Base-by-base conservation (phyloP, 2,329 filamentous ascomycete genomes). In the Aureobasidium sp. region DNA sequence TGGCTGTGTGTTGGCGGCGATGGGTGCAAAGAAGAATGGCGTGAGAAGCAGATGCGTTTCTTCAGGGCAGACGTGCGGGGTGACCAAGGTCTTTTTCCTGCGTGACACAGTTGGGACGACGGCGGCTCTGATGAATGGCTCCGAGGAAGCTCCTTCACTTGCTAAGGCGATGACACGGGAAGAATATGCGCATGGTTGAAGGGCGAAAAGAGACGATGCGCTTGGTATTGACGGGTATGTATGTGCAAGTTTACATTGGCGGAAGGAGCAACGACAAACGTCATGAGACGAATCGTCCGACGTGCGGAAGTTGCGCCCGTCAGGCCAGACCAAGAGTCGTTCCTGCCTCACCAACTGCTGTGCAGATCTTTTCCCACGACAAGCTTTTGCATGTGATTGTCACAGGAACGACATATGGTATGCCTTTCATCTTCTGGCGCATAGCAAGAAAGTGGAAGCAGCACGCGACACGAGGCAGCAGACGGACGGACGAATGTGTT, bases 381-480 rank as follows among this genome's bases (percentile, higher is more conserved):
- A 42, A 42, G 37, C 37, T 31, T 42, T 55, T 42, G 51, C 51
- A 55, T 55, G 37, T 55, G 51, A 55, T 15, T 41, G 51, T 25
- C 15, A 5, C 12, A 17, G 42, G 8, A n/a, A 7, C 6, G 20
- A 36, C 11, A 51, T 49, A 4, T 27, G 27, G 9, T 3, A 36
- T 27, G 31, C 11, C 22, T 22, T 17, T n/a, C 5, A 11, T 1
- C 6, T 12, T 17, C 49, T 20, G 22, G 34, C 17, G n/a, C 48
- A 15, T 12, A 1, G 27, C 39, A n/a, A 4, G 11, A 56, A 25
- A 34, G 11, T 41, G 0, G 12, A 27, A 36, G 39, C 39, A 36
- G 41, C 39, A 57, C 39, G 29, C 53, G 53, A 57, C 53, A 57
- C 25, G 14, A 44, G 15, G n/a, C 29, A 41, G 2, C 52, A 27